A percentile compares a stretch with the other conserved stretches of the same genome.
Conservation (phyloP, 306 rosid genomes). For the Vigna reflexopilosa region DNA sequence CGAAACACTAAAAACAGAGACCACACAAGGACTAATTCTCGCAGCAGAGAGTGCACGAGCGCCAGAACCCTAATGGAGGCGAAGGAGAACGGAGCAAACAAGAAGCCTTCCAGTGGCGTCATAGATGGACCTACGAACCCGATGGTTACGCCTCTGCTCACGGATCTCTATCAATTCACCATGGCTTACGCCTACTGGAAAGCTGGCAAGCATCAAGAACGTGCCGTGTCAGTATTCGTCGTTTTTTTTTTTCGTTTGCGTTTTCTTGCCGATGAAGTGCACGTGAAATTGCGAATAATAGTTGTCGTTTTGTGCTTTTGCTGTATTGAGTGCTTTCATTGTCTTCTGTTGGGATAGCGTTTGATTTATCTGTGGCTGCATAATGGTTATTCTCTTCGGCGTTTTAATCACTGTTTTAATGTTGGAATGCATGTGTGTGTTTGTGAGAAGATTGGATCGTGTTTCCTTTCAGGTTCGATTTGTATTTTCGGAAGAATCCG, state of each 20-base stretch:
- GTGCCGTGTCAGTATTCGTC: conserved; percentile 76
- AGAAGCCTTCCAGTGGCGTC: conserved; percentile 44
- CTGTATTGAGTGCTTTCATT: conserved; percentile 17
- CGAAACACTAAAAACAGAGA: not conserved
- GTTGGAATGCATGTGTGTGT: conserved; percentile 23
- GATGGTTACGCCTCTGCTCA: conserved; percentile 96
- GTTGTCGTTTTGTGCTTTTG: not conserved
- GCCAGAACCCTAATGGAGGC: conserved; percentile 55
- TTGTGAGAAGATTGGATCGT: conserved; percentile 41
- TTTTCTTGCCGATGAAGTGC: conserved; percentile 39
- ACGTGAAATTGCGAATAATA: not conserved
- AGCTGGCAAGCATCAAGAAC: conserved; percentile 96
- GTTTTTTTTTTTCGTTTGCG: conserved; percentile 12
- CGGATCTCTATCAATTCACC: conserved; percentile 97
- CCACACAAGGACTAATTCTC: not conserved
- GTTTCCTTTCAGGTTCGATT: conserved; percentile 82
- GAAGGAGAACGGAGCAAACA: conserved; percentile 61
- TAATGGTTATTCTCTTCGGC: not conserved
- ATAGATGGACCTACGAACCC: conserved; percentile 83
- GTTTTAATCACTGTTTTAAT: not conserved
- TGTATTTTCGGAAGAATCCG: conserved; percentile 95
- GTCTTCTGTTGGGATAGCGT: conserved; percentile 12
- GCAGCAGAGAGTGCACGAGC: not conserved
- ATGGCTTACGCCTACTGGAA: conserved; percentile 99
- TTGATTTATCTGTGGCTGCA: not conserved